Evolutionary conservation across 2,329 filamentous ascomycete species (phyloP), one percentile per base, ranked within the genome.

Genomic region (Xylaria sp.): DNA sequence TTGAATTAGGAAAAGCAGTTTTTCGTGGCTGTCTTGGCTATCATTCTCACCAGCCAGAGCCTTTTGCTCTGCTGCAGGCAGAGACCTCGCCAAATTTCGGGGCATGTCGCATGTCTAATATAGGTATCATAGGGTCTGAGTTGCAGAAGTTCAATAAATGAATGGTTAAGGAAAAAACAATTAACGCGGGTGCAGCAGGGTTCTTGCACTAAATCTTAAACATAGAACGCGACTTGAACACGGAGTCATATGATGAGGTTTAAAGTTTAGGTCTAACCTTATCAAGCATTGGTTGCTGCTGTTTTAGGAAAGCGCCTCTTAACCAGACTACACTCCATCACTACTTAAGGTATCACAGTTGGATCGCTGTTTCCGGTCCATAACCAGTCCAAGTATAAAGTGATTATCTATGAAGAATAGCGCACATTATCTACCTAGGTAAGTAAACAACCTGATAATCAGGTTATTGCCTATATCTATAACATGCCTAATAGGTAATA

Each of bases 21-120:
- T 60, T 5, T 64, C 69, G 54, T 77, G 76, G 53, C 76, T 78
- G 37, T 77, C 75, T 69, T 78, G 75, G 60, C 75, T 78, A 32
- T 78, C 75, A 54, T 74, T 73, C 21, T 75, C 65, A 35, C 73
- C 69, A 12, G 55, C 58, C 23, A 75, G 64, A 18, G 71, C 70
- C 27, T 59, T 63, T 35, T 69, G 69, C 53, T 75, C 69, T 1
- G 73, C 71, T 12, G 58, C 53, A n/a, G 25, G 21, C 47, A 73
- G 40, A 23, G 70, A 72, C 58, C 66, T 71, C 37, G 73, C 63
- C 60, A 54, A 37, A 8, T 69, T 72, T 9, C 55, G 63, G 66
- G 69, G 58, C 75, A 77, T 77, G 40, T 72, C 63, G 60, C 73
- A 74, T 74, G 8, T 60, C 65, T 60, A 25, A 37, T 54, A 21